A percentile compares a stretch with the other conserved stretches of the same genome.
phyloP scores from a whole-genome alignment of 2,329 filamentous ascomycete genomes.

The Exophiala sp. region DNA sequence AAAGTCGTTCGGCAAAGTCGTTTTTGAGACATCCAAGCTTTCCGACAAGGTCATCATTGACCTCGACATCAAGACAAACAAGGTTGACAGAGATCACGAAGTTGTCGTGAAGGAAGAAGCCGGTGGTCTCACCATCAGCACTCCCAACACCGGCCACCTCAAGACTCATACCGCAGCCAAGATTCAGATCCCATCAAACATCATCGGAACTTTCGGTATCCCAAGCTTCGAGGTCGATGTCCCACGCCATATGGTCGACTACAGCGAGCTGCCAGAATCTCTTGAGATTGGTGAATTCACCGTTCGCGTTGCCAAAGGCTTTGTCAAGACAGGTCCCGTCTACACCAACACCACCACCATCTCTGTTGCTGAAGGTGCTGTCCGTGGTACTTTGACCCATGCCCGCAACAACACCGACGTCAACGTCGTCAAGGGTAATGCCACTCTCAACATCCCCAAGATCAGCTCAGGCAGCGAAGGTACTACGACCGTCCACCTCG shows the following conservation, averaged over 20 bases:
- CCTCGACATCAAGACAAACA: constrained; percentile 22
- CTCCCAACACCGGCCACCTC: constrained; percentile 8
- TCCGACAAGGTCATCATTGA: constrained; percentile 19
- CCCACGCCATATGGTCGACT: constrained; percentile 21
- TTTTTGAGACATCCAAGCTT: constrained; percentile 19
- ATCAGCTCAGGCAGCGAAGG: constrained; percentile 15
- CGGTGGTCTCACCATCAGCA: constrained; percentile 14
- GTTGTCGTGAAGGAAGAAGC: constrained; percentile 17
- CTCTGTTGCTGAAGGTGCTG: constrained; percentile 8
- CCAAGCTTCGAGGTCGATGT: constrained; percentile 16
- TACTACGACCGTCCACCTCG: constrained; percentile 12
- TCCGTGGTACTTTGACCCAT: constrained; percentile 15
- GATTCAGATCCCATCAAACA: constrained; percentile 22
- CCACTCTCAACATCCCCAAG: constrained; percentile 15
- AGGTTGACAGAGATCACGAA: constrained; percentile 13
- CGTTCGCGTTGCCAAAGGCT: constrained; percentile 13
- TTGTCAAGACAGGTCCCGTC: constrained; percentile 19
- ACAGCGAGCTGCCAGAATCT: constrained; percentile 19
- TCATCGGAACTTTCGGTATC: constrained; percentile 16
- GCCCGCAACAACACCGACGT: constrained; percentile 13
- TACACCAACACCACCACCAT: constrained; percentile 17
- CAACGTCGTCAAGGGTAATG: constrained; percentile 15
- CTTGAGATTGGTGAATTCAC: constrained; percentile 17
- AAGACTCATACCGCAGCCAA: constrained; percentile 10
- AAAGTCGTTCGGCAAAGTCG: constrained; percentile 18